A percentile compares a stretch with the other conserved stretches of the same genome.
Conservation (phyloP, 768 basidiomycete species). For the Lactifluus hygrophoroides region DNA sequence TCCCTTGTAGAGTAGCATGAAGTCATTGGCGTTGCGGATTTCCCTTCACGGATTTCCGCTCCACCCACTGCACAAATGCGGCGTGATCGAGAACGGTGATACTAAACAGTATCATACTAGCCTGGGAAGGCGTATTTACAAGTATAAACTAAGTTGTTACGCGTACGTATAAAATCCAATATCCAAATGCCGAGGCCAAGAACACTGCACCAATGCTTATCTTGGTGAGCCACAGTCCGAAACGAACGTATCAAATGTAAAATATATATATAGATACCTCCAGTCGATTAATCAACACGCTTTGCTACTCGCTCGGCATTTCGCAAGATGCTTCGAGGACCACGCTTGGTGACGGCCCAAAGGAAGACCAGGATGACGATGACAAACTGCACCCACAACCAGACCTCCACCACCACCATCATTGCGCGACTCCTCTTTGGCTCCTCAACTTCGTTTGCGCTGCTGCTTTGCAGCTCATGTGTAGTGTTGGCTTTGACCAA, state of each 20-base stretch:
- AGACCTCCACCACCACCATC: slow-evolving; percentile 56
- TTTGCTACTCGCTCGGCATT: slow-evolving; percentile 30
- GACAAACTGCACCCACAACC: slow-evolving; percentile 79
- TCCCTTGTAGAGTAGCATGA: neutral
- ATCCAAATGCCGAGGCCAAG: neutral
- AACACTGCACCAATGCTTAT: neutral
- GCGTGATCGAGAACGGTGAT: too few relatives aligned
- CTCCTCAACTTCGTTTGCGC: neutral
- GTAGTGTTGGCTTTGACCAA: neutral
- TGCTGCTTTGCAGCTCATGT: neutral
- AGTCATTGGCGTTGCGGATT: neutral
- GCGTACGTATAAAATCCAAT: neutral
- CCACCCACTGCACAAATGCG: neutral
- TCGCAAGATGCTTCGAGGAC: slow-evolving; percentile 59
- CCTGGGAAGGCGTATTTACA: neutral
- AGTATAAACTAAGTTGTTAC: neutral
- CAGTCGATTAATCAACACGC: neutral
- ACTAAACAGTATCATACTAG: too few relatives aligned
- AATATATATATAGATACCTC: neutral
- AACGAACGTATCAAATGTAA: too few relatives aligned
- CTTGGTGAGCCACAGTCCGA: too few relatives aligned
- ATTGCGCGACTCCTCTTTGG: slow-evolving; percentile 26
- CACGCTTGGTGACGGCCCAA: slow-evolving; percentile 70
- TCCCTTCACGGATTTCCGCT: neutral
- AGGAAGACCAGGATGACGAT: slow-evolving; percentile 70